These are phyloP conservation scores for Cyamopsis tetragonoloba DNA, from an alignment of 306 rosid genomes.

Conservation along the genomic window DNA sequence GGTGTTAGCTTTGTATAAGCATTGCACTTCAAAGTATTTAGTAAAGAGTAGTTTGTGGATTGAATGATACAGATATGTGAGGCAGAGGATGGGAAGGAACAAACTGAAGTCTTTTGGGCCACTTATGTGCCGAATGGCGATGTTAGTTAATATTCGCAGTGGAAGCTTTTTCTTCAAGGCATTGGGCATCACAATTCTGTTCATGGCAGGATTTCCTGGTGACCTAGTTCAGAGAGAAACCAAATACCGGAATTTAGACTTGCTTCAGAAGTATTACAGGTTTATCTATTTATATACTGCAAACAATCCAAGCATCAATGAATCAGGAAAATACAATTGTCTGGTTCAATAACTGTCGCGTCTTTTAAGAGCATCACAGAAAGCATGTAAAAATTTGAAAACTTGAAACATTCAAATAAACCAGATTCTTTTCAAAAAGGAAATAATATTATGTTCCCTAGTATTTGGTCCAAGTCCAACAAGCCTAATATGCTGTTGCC, in stretches of 20 bases:
- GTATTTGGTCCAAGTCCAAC: background rate
- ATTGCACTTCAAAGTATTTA: background rate
- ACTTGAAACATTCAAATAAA: background rate
- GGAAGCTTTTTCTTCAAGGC: conserved; percentile 98
- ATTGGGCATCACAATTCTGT: conserved; percentile 77
- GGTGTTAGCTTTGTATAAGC: background rate
- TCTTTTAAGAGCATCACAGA: background rate
- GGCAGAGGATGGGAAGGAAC: conserved; percentile 81
- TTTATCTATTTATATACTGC: conserved; percentile 24
- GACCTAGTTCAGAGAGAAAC: conserved; percentile 81
- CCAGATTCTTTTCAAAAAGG: background rate
- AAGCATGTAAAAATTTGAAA: background rate
- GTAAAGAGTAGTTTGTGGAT: background rate
- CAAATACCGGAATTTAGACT: conserved; percentile 68
- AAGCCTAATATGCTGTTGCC: background rate
- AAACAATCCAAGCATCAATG: background rate
- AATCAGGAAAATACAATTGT: background rate
- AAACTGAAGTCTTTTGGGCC: conserved; percentile 71
- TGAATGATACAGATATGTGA: conserved; percentile 44
- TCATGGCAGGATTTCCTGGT: conserved; percentile 90
- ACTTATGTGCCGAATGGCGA: conserved; percentile 46
- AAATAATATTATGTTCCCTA: background rate
- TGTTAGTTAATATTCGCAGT: conserved; percentile 59
- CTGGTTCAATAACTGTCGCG: background rate
- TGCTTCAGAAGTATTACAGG: conserved; percentile 93